Conservation (phyloP, 345 rosid species). For the Hevea brasiliensis region DNA sequence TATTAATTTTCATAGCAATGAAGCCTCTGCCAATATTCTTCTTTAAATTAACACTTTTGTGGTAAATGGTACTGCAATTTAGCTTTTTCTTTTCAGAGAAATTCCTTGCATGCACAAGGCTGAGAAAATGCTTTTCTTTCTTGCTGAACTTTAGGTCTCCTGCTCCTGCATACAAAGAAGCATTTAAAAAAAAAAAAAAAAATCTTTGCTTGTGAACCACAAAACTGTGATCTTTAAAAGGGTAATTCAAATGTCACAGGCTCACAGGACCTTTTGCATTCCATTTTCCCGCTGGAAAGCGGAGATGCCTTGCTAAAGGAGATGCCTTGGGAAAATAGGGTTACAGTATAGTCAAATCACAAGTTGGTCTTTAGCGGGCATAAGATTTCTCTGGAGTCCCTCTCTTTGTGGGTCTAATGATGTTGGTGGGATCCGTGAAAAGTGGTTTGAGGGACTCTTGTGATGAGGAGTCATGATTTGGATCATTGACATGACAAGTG, state of each 20-base stretch:
- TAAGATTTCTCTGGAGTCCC: no score
- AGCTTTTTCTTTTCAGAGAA: constrained; percentile 1
- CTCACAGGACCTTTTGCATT: not conserved
- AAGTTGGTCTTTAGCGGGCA: not conserved
- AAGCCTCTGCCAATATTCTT: not conserved
- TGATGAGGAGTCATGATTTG: constrained; percentile 26
- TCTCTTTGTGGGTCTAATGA: not conserved
- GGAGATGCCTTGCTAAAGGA: no score
- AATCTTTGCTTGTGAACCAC: not conserved
- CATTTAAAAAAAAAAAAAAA: not conserved
- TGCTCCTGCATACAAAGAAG: not conserved
- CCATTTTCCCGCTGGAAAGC: not conserved
- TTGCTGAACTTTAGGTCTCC: not conserved
- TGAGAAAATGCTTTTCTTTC: not conserved
- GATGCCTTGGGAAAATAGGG: not conserved
- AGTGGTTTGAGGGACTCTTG: constrained; percentile 23
- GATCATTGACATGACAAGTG: constrained; percentile 15
- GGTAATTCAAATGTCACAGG: not conserved
- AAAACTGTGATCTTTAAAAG: not conserved
- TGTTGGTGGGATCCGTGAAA: constrained; percentile 33
- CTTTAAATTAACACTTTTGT: constrained; percentile 5
- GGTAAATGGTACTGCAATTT: not conserved
- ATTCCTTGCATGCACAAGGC: no score
- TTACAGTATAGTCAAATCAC: constrained; percentile 20
- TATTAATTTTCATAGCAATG: not conserved